phyloP scores from a whole-genome alignment of 257 asterid genomes.

The Thymus quinquecostatus region DNA sequence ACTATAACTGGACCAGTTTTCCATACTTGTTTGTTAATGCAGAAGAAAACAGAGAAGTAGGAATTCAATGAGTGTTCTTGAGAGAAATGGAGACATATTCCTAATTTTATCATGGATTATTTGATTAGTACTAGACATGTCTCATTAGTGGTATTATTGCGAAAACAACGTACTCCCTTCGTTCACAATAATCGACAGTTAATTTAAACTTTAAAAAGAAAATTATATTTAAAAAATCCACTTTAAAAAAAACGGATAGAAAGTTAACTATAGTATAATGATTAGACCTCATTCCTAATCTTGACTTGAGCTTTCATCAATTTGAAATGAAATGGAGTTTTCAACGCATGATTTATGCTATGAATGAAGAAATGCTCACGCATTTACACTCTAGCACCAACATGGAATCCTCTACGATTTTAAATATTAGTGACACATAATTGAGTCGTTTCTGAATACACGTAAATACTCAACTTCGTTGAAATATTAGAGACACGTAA shows the following conservation, averaged over 20 bases:
- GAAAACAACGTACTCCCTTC: not conserved
- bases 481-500: too few relatives aligned
- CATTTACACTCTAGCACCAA: not conserved
- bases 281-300: constrained; percentile 21
- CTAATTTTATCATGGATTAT: too few relatives aligned
- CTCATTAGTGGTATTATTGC: not conserved
- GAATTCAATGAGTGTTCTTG: not conserved
- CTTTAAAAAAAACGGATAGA: too few relatives aligned
- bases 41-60: not conserved
- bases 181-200: too few relatives aligned
- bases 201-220: too few relatives aligned
- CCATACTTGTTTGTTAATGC: not conserved
- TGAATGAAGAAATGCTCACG: constrained; percentile 30
- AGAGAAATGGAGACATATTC: too few relatives aligned
- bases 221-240: too few relatives aligned
- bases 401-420: constrained; percentile 28
- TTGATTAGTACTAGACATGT: not conserved
- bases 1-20: constrained; percentile 31
- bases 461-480: too few relatives aligned
- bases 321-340: constrained; percentile 11
- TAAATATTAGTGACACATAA: too few relatives aligned
- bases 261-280: not conserved
- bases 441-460: too few relatives aligned
- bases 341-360: constrained; percentile 7
- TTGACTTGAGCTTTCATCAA: constrained; percentile 18